Evolutionary conservation across 257 asterid genomes (phyloP), one percentile per base, ranked within the genome.

Genomic region (Jacaranda mimosifolia): DNA sequence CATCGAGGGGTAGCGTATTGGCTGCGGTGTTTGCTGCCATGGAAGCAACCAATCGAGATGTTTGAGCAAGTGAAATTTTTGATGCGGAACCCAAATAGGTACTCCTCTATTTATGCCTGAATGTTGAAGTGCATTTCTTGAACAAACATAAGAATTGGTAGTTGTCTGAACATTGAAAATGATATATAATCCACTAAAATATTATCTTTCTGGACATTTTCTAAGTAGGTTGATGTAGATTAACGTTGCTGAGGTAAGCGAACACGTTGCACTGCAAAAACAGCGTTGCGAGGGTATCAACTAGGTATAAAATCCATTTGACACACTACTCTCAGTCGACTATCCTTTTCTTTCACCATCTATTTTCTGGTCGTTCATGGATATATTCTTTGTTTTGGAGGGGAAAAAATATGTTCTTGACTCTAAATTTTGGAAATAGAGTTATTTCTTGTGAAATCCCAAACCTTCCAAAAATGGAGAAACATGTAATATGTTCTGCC

Each of bases 1-100:
- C 83, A 14, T 55, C 39, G 55, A 86, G 90, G 19, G 86, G 81
- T 10, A 68, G 38, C 49, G 68, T n/a, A 7, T 26, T 46, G 48
- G 76, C 32, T 63, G 72, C 9, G 45, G 63, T 7, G 67, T 42
- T 55, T 63, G 78, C 55, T 53, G 80, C 83, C 75, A 79, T 79
- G 32, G 79, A 56, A 43, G 70, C 70, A 10, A 57, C 32, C 66
- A 32, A 21, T 56, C 26, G 19, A 39, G n/a, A 3, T 42, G 58
- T 26, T 56, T 56, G n/a, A 40, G 3, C 4, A 40, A 1, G 45
- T 46, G 52, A 49, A 49, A n/a, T 49, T 49, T 49, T 13, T 49
- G 17, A 72, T 40, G 11, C 21, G 2, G 21, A 10, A 14, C 6
- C 21, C 32, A 18, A 39, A 49, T n/a, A 7, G 73, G 57, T 5